Evolutionary conservation across 1,284 basidiomycete species (phyloP).

Genomic region (Ustilago curta): DNA sequence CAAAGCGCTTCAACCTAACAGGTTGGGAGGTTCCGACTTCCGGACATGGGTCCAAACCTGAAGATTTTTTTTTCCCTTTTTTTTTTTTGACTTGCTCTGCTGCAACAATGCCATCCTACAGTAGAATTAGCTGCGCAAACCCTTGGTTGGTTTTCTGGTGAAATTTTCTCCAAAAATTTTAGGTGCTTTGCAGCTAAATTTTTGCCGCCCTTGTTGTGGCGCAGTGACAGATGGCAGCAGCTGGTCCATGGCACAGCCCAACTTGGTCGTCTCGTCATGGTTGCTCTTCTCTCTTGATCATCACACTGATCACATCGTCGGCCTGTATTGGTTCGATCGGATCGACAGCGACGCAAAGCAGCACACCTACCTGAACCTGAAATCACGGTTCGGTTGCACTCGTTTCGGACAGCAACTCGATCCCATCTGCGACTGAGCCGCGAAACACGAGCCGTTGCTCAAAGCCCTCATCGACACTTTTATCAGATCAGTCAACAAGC

Average conservation of each 20-base stretch:
- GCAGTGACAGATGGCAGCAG: background rate
- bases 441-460: background rate
- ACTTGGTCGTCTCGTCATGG: background rate
- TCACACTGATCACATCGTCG: conserved; percentile 21
- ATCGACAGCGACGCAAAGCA: conserved; percentile 5
- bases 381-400: background rate
- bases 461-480: conserved; percentile 2
- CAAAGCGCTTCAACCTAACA: too few relatives aligned
- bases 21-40: background rate
- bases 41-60: background rate
- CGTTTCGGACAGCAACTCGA: background rate
- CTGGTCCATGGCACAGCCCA: too few relatives aligned
- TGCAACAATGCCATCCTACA: too few relatives aligned
- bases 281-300: background rate
- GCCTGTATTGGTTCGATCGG: conserved; percentile 7
- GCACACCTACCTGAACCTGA: background rate
- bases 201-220: background rate
- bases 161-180: conserved; percentile 7
- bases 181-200: background rate
- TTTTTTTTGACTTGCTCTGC: background rate
- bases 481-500: background rate
- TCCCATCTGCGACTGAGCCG: background rate
- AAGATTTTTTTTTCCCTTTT: conserved; percentile 7
- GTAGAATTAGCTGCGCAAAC: too few relatives aligned
- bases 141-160: background rate